These are phyloP conservation scores for Penicillium sclerotiorum DNA, from an alignment of 2,329 filamentous ascomycete genomes.

Conservation along the genomic window DNA sequence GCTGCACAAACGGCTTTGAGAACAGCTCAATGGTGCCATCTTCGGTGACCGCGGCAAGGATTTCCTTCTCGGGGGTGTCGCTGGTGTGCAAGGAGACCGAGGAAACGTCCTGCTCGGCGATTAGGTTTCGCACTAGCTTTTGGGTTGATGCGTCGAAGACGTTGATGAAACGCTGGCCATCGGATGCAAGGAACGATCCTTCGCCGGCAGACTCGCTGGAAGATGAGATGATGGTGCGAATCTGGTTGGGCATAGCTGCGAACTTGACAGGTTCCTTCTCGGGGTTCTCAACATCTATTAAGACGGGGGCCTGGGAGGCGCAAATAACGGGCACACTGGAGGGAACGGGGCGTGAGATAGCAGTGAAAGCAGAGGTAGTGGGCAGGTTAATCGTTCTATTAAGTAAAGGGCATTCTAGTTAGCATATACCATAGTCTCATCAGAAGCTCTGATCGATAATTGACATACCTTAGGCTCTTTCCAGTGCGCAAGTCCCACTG, in stretches of 20 bases:
- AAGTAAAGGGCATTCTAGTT: constrained; percentile 4
- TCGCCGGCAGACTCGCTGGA: constrained; percentile 35
- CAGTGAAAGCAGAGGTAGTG: constrained; percentile 40
- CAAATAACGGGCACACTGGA: constrained; percentile 50
- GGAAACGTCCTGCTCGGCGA: constrained; percentile 51
- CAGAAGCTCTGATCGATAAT: not conserved
- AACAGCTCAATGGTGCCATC: constrained; percentile 55
- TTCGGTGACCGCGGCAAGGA: constrained; percentile 50
- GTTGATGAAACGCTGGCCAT: constrained; percentile 54
- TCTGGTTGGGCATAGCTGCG: constrained; percentile 53
- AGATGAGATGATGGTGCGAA: constrained; percentile 51
- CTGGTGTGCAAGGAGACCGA: constrained; percentile 41
- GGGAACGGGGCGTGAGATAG: constrained; percentile 45
- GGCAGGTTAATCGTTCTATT: constrained; percentile 48
- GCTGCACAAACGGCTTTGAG: constrained; percentile 49
- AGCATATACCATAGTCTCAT: constrained; percentile 7
- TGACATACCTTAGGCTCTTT: constrained; percentile 45
- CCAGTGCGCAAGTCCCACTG: constrained; percentile 55
- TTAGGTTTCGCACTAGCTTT: constrained; percentile 51
- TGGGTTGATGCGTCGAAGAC: constrained; percentile 49
- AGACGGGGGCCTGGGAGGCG: constrained; percentile 53
- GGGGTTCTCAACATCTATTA: constrained; percentile 46
- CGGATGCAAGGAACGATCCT: constrained; percentile 51
- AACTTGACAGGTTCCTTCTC: constrained; percentile 46
- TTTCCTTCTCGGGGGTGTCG: constrained; percentile 39